Evolutionary conservation across 176 grass and related monocot genomes (phyloP), one percentile per base, ranked within the genome.

Genomic region (Pontederia crassipes): DNA sequence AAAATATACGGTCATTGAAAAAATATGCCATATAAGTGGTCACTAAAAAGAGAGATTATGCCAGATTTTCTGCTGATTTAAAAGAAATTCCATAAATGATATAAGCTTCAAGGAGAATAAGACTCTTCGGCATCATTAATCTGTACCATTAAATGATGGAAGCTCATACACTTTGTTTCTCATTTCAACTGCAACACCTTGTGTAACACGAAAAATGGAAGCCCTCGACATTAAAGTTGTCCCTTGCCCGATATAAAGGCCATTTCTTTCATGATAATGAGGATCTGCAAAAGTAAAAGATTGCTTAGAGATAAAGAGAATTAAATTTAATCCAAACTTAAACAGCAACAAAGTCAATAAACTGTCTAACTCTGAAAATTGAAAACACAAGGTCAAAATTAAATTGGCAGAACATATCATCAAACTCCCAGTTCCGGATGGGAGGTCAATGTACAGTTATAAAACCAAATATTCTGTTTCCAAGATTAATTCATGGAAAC

Each of bases 151-250:
- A 72, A 97, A 97, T 63, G 92, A 97, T 62, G 92, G 92, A 47
- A 97, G 87, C 40, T 77, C 66, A 56, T 97, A 97, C 63, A 88
- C 83, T 78, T 84, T 78, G 46, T 88, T 67, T 45, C 65, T 88
- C 92, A 97, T 97, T 60, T 91, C 83, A 54, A 97, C 79, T 56
- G 86, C 92, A 57, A 87, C 50, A 66, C 92, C 92, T 82, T 91
- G 74, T 77, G 66, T 55, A 85, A 85, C 87, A 72, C 87, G 83
- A 60, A 97, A 97, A 71, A 97, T 88, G 27, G 83, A 76, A 70
- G 87, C 61, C 66, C 92, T 89, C 66, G 92, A 97, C 87, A 97
- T 80, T 67, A 69, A 78, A 67, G 87, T 66, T 9, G 54, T 72
- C 4, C 87, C 92, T 88, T 88, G 75, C 52, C 92, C 92, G 67